Conservation (phyloP, 2,329 filamentous ascomycete genomes). For the Nigrospora oryzae region DNA sequence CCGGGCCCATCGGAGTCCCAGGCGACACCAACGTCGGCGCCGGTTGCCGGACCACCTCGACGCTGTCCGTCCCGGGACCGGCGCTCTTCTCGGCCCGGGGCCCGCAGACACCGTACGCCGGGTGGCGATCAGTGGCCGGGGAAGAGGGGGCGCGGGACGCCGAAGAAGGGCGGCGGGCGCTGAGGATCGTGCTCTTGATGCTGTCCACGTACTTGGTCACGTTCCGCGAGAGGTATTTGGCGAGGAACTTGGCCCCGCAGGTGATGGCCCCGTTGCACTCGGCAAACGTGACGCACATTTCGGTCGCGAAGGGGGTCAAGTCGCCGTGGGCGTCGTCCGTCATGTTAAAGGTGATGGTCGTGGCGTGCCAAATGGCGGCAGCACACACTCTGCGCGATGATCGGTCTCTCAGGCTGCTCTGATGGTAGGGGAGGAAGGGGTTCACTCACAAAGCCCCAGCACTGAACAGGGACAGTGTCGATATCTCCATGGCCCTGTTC, state of each 20-base stretch:
- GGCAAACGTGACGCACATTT: slow-evolving; percentile 1
- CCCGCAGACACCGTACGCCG: too few relatives aligned
- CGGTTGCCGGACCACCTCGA: too few relatives aligned
- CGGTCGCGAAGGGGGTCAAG: not conserved
- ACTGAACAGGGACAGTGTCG: not conserved
- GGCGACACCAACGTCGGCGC: too few relatives aligned
- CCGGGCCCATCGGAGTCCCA: too few relatives aligned
- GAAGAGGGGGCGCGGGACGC: too few relatives aligned
- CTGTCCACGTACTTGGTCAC: too few relatives aligned
- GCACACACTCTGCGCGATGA: slow-evolving; percentile 1
- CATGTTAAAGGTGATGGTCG: slow-evolving; percentile 1
- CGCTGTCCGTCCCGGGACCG: too few relatives aligned
- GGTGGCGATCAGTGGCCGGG: too few relatives aligned
- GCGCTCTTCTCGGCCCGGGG: too few relatives aligned
- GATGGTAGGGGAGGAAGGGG: not conserved
- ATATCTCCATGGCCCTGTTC: slow-evolving; percentile 1
- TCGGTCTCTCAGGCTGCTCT: not conserved
- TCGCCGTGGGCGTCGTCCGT: not conserved
- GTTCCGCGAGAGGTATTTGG: slow-evolving; percentile 1
- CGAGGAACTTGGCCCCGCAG: slow-evolving; percentile 4
- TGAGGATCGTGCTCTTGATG: too few relatives aligned
- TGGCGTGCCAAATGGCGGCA: slow-evolving; percentile 1
- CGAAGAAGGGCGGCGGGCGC: too few relatives aligned
- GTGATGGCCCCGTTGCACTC: slow-evolving; percentile 4
- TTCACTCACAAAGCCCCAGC: slow-evolving; percentile 1